A percentile compares a stretch with the other conserved stretches of the same genome.
phyloP scores from a whole-genome alignment of 768 basidiomycete genomes.

The Leccinum rimulosum region DNA sequence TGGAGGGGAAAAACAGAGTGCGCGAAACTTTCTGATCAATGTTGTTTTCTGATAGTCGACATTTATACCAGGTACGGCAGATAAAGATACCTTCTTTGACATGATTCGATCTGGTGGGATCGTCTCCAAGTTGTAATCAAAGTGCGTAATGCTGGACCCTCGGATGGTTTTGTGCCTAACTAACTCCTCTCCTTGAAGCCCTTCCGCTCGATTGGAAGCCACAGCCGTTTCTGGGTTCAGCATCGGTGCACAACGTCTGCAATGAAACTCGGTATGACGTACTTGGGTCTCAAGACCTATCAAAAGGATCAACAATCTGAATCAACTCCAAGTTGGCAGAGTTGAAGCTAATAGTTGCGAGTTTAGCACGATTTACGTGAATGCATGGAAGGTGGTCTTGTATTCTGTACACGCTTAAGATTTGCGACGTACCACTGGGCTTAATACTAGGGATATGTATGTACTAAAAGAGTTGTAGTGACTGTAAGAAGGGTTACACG shows the following conservation, averaged over 20 bases:
- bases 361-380: not conserved
- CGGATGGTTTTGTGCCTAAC: not conserved
- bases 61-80: conserved; percentile 46
- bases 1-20: conserved; percentile 59
- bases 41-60: conserved; percentile 5
- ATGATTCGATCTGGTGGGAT: conserved; percentile 80
- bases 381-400: not conserved
- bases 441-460: not conserved
- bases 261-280: not conserved
- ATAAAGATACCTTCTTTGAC: conserved; percentile 75
- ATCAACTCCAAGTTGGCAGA: not conserved
- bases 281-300: not conserved
- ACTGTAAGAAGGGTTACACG: not conserved
- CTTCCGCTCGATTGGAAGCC: not conserved
- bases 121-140: conserved; percentile 60
- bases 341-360: not conserved
- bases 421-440: not conserved
- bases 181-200: not conserved
- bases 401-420: not conserved
- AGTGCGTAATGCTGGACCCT: not conserved
- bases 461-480: not conserved
- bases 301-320: not conserved
- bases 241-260: not conserved
- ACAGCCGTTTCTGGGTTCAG: not conserved
- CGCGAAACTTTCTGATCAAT: conserved; percentile 15